A percentile compares a stretch with the other conserved stretches of the same genome.
These are phyloP conservation scores for Jatropha podagrica DNA, from an alignment of 441 rosid genomes.

Conservation along the genomic window DNA sequence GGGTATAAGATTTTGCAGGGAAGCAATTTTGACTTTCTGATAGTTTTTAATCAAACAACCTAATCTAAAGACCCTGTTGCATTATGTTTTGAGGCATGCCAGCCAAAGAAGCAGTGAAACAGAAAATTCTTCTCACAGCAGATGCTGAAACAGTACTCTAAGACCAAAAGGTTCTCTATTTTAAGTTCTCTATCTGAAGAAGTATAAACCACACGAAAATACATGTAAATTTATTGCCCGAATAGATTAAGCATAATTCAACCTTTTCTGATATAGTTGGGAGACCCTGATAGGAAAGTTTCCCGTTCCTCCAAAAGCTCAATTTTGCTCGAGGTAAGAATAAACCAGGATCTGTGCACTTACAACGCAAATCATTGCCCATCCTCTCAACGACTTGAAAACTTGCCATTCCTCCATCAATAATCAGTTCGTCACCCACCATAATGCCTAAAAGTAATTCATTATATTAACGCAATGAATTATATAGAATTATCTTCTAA, in stretches of 20 bases:
- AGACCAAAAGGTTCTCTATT: neutral
- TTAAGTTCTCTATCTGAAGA: neutral
- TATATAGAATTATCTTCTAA: neutral
- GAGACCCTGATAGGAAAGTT: conserved; percentile 51
- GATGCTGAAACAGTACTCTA: neutral
- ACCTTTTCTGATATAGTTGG: conserved; percentile 67
- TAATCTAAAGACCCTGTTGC: neutral
- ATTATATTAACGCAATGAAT: neutral
- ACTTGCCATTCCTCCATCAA: conserved; percentile 85
- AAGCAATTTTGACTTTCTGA: neutral
- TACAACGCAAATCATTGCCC: conserved; percentile 58
- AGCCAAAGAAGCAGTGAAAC: neutral
- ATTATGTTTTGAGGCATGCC: neutral
- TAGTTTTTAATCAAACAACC: neutral
- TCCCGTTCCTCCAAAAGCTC: conserved; percentile 74
- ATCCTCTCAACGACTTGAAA: conserved; percentile 61
- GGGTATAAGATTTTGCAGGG: neutral
- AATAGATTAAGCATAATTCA: conserved; percentile 10
- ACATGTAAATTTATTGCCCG: conserved; percentile 1
- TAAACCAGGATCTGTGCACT: conserved; percentile 66
- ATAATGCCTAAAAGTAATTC: conserved; percentile 43
- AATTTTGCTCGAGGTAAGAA: conserved; percentile 72
- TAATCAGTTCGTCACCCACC: conserved; percentile 66
- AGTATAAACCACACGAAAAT: neutral
- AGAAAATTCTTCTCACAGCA: neutral